Conservation (phyloP, 257 asterid genomes). For the Ligustrum vulgare region DNA sequence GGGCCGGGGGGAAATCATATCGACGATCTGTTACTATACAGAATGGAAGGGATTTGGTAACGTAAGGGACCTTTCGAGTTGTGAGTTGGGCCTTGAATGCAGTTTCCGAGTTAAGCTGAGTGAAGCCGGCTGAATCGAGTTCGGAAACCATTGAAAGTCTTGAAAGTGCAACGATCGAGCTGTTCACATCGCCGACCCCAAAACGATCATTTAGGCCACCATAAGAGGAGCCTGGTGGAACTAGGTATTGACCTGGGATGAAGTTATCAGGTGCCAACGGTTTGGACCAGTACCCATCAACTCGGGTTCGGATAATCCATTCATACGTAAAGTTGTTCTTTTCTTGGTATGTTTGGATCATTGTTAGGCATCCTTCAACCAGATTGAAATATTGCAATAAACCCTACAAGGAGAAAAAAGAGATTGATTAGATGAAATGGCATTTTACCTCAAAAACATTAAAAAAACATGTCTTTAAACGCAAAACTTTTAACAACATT, state of each 20-base stretch:
- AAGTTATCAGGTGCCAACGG: slow-evolving; percentile 56
- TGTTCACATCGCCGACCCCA: slow-evolving; percentile 78
- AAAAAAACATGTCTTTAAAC: too few species aligned
- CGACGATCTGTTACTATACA: slow-evolving; percentile 77
- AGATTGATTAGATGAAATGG: too few species aligned
- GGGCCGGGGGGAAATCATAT: slow-evolving; percentile 63
- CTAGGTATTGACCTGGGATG: slow-evolving; percentile 63
- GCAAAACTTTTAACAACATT: too few species aligned
- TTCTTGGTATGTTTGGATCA: slow-evolving; percentile 63
- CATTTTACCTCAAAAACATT: too few species aligned
- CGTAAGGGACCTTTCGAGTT: slow-evolving; percentile 40
- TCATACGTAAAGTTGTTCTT: slow-evolving; percentile 78
- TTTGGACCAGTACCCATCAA: slow-evolving; percentile 85
- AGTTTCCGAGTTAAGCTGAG: slow-evolving; percentile 75
- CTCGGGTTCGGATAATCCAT: slow-evolving; percentile 89
- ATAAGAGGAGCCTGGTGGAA: slow-evolving; percentile 87
- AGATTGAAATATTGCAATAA: slow-evolving; percentile 81
- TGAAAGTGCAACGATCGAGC: slow-evolving; percentile 79
- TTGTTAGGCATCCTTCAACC: slow-evolving; percentile 81
- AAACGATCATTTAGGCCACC: slow-evolving; percentile 88
- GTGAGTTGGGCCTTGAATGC: slow-evolving; percentile 85
- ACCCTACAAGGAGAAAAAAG: slow-evolving; percentile 45
- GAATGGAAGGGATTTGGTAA: slow-evolving; percentile 55
- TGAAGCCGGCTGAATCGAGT: slow-evolving; percentile 57
- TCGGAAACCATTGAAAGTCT: slow-evolving; percentile 69